These are phyloP conservation scores for Chloranthus sessilifolius DNA, from an alignment of 164 flowering plant species.

Conservation along the genomic window DNA sequence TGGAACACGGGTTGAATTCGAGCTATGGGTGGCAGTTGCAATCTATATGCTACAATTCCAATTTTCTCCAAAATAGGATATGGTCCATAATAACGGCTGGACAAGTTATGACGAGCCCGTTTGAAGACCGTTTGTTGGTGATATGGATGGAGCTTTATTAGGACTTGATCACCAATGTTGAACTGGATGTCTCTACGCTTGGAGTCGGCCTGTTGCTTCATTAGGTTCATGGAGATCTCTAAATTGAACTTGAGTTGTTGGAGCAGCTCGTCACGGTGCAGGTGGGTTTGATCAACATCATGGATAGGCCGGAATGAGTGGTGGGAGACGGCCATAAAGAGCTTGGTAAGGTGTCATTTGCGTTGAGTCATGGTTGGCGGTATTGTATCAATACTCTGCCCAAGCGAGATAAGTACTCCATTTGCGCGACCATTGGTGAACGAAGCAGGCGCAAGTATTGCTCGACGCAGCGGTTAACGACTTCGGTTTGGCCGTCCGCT, in stretches of 20 bases:
- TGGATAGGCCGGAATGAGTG: neutral
- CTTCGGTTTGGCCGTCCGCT: constrained; percentile 4
- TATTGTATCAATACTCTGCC: neutral
- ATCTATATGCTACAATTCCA: constrained; percentile 1
- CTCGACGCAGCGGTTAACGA: neutral
- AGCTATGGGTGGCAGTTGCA: neutral
- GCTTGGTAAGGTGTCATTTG: neutral
- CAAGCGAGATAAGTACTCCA: neutral
- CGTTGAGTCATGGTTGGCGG: neutral
- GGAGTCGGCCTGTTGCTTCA: neutral
- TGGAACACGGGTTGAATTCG: constrained; percentile 1
- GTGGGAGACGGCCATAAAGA: neutral
- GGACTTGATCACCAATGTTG: neutral
- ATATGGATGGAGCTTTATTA: neutral
- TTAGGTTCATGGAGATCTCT: neutral
- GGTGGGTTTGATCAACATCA: neutral
- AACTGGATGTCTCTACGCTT: neutral
- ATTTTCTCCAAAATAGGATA: neutral
- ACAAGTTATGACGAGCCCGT: constrained; percentile 2
- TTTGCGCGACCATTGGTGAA: neutral
- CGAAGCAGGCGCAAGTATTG: neutral
- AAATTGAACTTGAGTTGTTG: neutral
- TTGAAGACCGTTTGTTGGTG: neutral
- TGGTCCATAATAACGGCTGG: constrained; percentile 1
- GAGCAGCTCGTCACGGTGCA: neutral